Evolutionary conservation across 805 yeast species (phyloP).

Genomic region (Nakazawaea laoshanensis): DNA sequence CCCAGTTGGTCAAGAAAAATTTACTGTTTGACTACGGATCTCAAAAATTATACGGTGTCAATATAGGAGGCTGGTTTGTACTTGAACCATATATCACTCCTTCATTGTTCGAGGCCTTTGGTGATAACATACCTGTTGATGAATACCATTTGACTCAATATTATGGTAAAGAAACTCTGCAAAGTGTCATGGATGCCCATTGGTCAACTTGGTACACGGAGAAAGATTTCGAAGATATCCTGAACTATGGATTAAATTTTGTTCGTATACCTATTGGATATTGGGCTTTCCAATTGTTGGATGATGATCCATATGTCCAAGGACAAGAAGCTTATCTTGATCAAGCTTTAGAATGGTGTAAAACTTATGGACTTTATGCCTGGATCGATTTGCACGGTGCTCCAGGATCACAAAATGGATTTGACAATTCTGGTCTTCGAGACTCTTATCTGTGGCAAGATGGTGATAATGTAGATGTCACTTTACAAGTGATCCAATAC

Average conservation of each 20-base stretch:
- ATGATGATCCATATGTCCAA: slow-evolving; percentile 53
- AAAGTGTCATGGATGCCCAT: slow-evolving; percentile 34
- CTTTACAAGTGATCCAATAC: slow-evolving; percentile 39
- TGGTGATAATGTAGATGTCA: slow-evolving; percentile 34
- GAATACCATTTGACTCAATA: slow-evolving; percentile 46
- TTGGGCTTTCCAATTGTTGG: slow-evolving; percentile 58
- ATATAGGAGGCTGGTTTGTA: slow-evolving; percentile 67
- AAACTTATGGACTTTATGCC: slow-evolving; percentile 48
- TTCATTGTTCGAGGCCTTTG: slow-evolving; percentile 39
- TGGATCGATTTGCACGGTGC: slow-evolving; percentile 77
- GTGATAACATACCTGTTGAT: slow-evolving; percentile 41
- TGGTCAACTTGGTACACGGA: slow-evolving; percentile 55
- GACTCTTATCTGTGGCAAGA: slow-evolving; percentile 36
- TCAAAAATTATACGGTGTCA: slow-evolving; percentile 32
- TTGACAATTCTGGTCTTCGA: slow-evolving; percentile 71
- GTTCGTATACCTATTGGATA: slow-evolving; percentile 78
- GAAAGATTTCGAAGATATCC: slow-evolving; percentile 44
- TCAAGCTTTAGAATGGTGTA: slow-evolving; percentile 61
- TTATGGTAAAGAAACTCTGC: slow-evolving; percentile 41
- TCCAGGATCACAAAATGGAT: slow-evolving; percentile 84
- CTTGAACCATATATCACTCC: slow-evolving; percentile 69
- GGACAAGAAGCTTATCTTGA: slow-evolving; percentile 62
- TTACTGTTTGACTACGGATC: slow-evolving; percentile 20
- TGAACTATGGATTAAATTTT: slow-evolving; percentile 48
- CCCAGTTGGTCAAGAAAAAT: slow-evolving; percentile 16